A percentile compares a stretch with the other conserved stretches of the same genome.
phyloP scores from a whole-genome alignment of 805 yeast species.

The Candida fluviatilis region DNA sequence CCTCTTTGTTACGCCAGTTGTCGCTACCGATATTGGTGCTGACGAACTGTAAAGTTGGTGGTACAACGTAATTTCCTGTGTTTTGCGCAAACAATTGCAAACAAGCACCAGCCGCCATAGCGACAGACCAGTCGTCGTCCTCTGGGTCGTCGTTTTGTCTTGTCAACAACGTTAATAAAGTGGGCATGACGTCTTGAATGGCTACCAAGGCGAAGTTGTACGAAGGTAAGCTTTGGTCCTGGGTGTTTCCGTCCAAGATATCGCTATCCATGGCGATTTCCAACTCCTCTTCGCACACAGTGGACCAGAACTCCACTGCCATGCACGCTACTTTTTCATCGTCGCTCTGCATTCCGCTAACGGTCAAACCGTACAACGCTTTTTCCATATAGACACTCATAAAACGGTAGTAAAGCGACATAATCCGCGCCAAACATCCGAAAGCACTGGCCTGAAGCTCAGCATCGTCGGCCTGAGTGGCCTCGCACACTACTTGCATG shows the following conservation, averaged over 20 bases:
- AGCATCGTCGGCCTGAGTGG: constrained; percentile 82
- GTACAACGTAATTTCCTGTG: constrained; percentile 81
- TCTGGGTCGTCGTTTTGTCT: constrained; percentile 91
- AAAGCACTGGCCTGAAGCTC: constrained; percentile 92
- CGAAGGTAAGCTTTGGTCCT: constrained; percentile 36
- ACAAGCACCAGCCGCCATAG: constrained; percentile 99
- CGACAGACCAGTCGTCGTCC: constrained; percentile 95
- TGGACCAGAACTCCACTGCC: constrained; percentile 99
- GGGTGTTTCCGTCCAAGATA: constrained; percentile 44
- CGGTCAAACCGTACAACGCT: constrained; percentile 87
- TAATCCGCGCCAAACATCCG: constrained; percentile 90
- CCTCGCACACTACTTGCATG: constrained; percentile 99
- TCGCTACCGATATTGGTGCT: constrained; percentile 55
- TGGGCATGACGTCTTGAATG: constrained; percentile 80
- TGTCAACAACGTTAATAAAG: constrained; percentile 71
- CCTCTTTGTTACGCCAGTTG: constrained; percentile 86
- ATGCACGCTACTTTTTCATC: constrained; percentile 90
- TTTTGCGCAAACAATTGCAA: constrained; percentile 89
- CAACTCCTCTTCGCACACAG: constrained; percentile 98
- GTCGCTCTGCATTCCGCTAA: constrained; percentile 81
- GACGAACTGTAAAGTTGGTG: constrained; percentile 81
- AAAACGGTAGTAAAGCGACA: constrained; percentile 81
- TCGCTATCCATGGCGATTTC: constrained; percentile 69
- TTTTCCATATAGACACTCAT: constrained; percentile 97
- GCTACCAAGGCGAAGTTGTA: constrained; percentile 87